Base-by-base conservation (phyloP, 306 rosid species). In the Cucurbita pepo region DNA sequence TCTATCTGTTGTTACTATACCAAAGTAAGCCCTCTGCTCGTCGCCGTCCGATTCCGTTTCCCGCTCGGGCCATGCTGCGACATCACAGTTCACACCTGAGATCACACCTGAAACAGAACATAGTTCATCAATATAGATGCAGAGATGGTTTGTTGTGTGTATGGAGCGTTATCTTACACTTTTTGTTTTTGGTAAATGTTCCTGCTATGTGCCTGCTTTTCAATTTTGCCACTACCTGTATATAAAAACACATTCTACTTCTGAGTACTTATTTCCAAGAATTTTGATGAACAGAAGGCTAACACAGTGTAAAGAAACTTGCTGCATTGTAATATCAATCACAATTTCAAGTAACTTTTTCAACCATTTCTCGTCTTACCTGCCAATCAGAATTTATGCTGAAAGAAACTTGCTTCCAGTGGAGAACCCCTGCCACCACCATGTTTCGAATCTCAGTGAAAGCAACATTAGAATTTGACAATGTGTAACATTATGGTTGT, bases 381-480 rank as follows among this genome's bases (percentile, higher is more conserved):
- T 93, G 94, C 84, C 88, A 84, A 12, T 86, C 86, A 75, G 97
- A 83, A 76, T 90, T 86, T 57, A 89, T 81, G 77, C 82, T 80
- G 88, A 90, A 88, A 75, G 97, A 90, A 77, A 93, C 96, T 76
- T 79, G 90, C 93, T 93, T 93, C 98, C 97, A 90, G 83, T 93
- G 96, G 64, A 93, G 94, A 82, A 69, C 90, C 63, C 98, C 98
- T 93, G 96, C 75, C 54, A 78, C 76, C 66, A 63, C 69, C 76
- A 70, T 54, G 79, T 79, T 76, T 25, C 72, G 66, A 57, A 56
- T 48, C 76, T 66, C 72, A 66, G 72, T 45, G 41, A 45, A 44
- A 44, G 6, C 56, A 60, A 38, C 66, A 67, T 22, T 41, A 67
- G 37, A 45, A 67, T 10, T 12, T 67, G 41, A 47, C 5, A 6